phyloP scores from a whole-genome alignment of 1,139 yeast genomes.

The Eremothecium cymbalariae region DNA sequence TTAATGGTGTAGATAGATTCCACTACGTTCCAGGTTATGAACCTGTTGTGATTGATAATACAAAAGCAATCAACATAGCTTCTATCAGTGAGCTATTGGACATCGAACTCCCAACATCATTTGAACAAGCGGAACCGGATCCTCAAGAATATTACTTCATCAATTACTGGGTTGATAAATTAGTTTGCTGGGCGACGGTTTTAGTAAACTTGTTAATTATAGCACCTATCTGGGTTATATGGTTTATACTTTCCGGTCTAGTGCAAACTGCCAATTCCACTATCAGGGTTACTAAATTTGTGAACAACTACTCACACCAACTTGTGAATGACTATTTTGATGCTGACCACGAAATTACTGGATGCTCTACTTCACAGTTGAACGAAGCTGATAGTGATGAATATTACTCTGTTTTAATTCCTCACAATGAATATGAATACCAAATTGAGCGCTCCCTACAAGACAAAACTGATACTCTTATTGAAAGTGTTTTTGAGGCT shows the following conservation, averaged over 20 bases:
- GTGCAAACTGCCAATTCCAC: constrained; percentile 33
- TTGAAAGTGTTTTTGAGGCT: constrained; percentile 53
- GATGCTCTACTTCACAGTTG: constrained; percentile 6
- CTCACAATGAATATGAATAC: constrained; percentile 10
- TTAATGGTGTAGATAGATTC: constrained; percentile 22
- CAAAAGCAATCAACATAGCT: constrained; percentile 20
- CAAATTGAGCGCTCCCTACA: constrained; percentile 24
- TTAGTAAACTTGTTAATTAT: constrained; percentile 38
- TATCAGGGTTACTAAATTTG: constrained; percentile 25
- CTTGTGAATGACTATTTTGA: constrained; percentile 38
- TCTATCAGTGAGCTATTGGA: constrained; percentile 3
- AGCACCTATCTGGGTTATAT: constrained; percentile 48
- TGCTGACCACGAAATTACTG: constrained; percentile 8
- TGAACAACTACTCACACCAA: constrained; percentile 31
- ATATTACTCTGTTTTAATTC: constrained; percentile 8
- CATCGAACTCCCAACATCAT: constrained; percentile 11
- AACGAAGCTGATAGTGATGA: constrained; percentile 11
- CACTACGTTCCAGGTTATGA: constrained; percentile 24
- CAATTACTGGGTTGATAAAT: constrained; percentile 33
- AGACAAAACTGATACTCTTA: constrained; percentile 30
- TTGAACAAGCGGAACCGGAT: constrained; percentile 5
- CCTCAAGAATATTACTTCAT: constrained; percentile 12
- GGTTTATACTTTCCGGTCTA: constrained; percentile 40
- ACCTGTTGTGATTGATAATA: constrained; percentile 30
- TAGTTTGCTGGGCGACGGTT: constrained; percentile 41